Evolutionary conservation across 495 filamentous ascomycete species (phyloP).

Genomic region (Hypoxylon fuscum): DNA sequence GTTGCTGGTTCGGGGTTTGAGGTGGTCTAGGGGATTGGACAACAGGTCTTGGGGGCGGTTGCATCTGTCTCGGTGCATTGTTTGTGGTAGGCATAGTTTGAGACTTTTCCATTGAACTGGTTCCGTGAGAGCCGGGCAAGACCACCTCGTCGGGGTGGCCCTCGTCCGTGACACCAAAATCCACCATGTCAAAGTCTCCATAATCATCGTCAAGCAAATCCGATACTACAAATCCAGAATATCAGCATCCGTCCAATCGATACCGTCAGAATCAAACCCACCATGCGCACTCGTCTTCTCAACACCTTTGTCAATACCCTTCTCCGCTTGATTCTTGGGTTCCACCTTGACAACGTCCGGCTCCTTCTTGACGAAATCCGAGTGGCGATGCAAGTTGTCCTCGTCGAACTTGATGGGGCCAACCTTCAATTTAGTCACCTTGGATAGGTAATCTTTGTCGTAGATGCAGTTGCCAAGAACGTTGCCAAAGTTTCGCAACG

Average conservation of each 20-base stretch:
- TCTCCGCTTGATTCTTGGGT: conserved; percentile 48
- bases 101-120: conserved; percentile 37
- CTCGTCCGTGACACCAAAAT: conserved; percentile 68
- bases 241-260: conserved; percentile 46
- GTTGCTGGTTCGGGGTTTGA: conserved; percentile 51
- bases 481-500: conserved; percentile 93
- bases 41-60: conserved; percentile 47
- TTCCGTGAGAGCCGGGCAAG: conserved; percentile 41
- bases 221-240: conserved; percentile 40
- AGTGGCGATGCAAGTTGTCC: conserved; percentile 80
- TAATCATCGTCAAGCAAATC: conserved; percentile 40
- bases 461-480: conserved; percentile 97
- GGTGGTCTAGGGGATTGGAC: conserved; percentile 43
- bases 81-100: conserved; percentile 32
- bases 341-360: conserved; percentile 44
- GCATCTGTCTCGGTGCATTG: conserved; percentile 42
- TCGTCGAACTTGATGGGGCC: conserved; percentile 73
- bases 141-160: conserved; percentile 73
- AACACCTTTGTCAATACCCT: conserved; percentile 21
- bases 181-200: conserved; percentile 74
- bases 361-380: conserved; percentile 75
- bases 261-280: conserved; percentile 43
- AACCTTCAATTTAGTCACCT: conserved; percentile 83
- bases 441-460: conserved; percentile 89
- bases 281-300: conserved; percentile 32